Percentiles rank a stretch among this genome's conserved stretches.
phyloP scores from a whole-genome alignment of 208 protist genomes.

The Leishmania mexicana region DNA sequence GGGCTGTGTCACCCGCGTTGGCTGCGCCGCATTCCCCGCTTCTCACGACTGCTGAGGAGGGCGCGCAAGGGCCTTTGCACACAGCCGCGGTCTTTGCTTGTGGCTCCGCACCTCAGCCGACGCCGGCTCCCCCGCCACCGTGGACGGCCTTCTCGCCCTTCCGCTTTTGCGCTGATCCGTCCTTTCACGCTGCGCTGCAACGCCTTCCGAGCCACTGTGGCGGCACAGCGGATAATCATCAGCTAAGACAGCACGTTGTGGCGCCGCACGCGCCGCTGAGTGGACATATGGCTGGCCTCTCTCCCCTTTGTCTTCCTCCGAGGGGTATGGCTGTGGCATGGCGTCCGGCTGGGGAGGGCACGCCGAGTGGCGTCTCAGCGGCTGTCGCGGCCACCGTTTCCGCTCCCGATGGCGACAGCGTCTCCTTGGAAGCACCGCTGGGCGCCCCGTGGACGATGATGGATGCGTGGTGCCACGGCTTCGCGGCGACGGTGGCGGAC shows the following conservation, averaged over 20 bases:
- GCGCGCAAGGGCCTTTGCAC: background rate
- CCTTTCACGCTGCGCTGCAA: slow-evolving; percentile 22
- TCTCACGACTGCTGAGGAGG: background rate
- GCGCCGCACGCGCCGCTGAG: background rate
- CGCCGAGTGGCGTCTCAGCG: background rate
- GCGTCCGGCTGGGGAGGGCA: background rate
- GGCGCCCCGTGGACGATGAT: slow-evolving; percentile 3
- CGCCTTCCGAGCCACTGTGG: background rate
- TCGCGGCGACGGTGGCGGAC: background rate
- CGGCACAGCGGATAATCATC: background rate
- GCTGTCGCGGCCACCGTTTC: background rate
- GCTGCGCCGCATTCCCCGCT: background rate
- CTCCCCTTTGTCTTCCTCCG: background rate
- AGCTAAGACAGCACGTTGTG: background rate
- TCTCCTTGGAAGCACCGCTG: background rate
- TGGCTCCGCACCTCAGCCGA: background rate
- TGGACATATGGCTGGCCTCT: no score
- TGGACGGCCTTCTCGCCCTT: slow-evolving; percentile 33
- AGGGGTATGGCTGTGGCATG: background rate
- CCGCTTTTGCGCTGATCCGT: slow-evolving; percentile 20
- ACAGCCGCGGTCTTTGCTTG: background rate
- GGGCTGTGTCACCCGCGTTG: background rate
- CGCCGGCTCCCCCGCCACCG: background rate
- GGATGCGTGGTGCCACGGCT: slow-evolving; percentile 30
- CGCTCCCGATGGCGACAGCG: background rate